Base-by-base conservation (phyloP, 139 green algal genomes). In the Chara braunii region DNA sequence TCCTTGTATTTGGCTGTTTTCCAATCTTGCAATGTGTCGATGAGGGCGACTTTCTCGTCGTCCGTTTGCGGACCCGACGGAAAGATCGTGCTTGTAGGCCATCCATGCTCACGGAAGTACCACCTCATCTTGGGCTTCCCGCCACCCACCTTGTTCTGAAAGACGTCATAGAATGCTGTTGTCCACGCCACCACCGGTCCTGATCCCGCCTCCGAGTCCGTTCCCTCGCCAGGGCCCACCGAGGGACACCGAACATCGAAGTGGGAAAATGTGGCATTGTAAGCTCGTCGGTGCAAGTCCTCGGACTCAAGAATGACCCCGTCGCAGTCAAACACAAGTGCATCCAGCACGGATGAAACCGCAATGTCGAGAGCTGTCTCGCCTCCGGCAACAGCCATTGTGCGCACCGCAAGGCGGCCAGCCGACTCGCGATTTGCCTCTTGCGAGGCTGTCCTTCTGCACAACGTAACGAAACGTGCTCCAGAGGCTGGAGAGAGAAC, bases 61-160 rank as follows among this genome's bases (percentile, higher is more conserved):
- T 95, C 84, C 34, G 56, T 80, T 0, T 55, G 48, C 2, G 91
- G 86, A 1, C 42, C 51, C 1, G 63, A 54, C 3, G 62, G 56
- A 23, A 32, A 28, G 28, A 80, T 29, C 24, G 2, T 84, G 31
- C 79, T 85, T 33, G 75, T 78, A 4, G 90, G 90, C 90, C 90
- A 96, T 37, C 88, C 88, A 37, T 89, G 63, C 37, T 86, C 58
- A 23, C 60, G 62, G 51, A 91, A 90, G 58, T 86, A 91, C 64
- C 79, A 95, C 2, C 87, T 77, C 90, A 97, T 97, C 65, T 97
- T 97, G 53, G 87, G 89, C 79, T 97, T 95, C 45, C 90, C 90
- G 18, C 90, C 89, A 2, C 65, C 31, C 23, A 81, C 80, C 35
- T 61, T 89, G 72, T 96, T 96, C 61, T 95, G 86, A 52, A 96